Evolutionary conservation across 108 stramenopile species (phyloP).

Genomic region (Asterionellopsis glacialis): DNA sequence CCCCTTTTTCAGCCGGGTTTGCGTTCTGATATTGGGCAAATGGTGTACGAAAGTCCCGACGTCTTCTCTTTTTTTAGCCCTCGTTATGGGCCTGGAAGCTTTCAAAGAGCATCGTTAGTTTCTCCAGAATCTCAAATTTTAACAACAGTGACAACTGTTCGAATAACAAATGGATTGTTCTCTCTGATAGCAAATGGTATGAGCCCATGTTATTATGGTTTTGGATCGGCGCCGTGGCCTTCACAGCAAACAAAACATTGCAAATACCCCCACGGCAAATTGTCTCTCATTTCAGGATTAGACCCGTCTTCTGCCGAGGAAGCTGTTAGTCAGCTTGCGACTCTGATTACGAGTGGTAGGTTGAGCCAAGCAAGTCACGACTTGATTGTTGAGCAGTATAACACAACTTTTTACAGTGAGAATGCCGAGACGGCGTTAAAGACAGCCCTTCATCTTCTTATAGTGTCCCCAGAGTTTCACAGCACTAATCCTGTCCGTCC

Average conservation of each 20-base stretch:
- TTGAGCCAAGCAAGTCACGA: constrained; percentile 22
- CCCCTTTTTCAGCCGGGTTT: background rate
- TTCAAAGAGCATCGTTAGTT: constrained; percentile 13
- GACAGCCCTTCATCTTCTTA: background rate
- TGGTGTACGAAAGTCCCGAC: constrained; percentile 22
- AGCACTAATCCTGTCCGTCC: constrained; percentile 3
- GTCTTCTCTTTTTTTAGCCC: constrained; percentile 32
- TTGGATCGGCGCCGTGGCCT: background rate
- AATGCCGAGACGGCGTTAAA: too few species aligned
- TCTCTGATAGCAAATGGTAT: constrained; percentile 18
- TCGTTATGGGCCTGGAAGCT: constrained; percentile 18
- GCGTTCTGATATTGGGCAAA: constrained; percentile 1
- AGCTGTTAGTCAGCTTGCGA: constrained; percentile 39
- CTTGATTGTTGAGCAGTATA: constrained; percentile 7
- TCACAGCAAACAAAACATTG: too few species aligned
- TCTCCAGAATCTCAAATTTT: constrained; percentile 24
- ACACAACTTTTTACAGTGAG: too few species aligned
- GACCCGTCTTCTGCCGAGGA: background rate
- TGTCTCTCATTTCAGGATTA: too few species aligned
- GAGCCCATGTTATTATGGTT: constrained; percentile 15
- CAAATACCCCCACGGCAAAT: too few species aligned
- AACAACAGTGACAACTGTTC: constrained; percentile 10
- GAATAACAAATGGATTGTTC: constrained; percentile 20
- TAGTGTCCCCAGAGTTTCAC: constrained; percentile 63
- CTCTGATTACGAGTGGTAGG: constrained; percentile 45